Evolutionary conservation across 805 yeast species (phyloP), one percentile per base, ranked within the genome.

Genomic region (Geotrichum ghanense): DNA sequence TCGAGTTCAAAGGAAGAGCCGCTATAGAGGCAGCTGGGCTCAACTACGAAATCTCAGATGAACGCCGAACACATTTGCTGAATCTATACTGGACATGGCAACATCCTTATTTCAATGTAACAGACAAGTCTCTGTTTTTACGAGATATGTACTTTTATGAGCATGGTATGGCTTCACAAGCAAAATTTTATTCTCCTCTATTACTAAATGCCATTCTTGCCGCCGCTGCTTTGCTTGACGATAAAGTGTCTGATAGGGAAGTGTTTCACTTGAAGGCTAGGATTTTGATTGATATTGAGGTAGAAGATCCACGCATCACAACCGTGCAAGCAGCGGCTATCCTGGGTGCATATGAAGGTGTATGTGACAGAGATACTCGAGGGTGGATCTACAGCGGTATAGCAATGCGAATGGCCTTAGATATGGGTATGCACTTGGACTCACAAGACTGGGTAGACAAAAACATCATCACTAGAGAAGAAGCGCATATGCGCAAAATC

Each of bases 311-410:
- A 12, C 40, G 48, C 7, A 48, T 52, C 21, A 52, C 55, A 5
- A 49, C 50, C 16, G 46, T 52, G 5, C 55, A 52, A 25, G 55
- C 53, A 3, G 35, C 51, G 19, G 41, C 49, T 10, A 46, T 52
- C 2, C 41, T 52, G 12, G 53, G 53, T 7, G 49, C 48, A 23
- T 44, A 53, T 20, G 55, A 52, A 39, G 55, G 53, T 3, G 54
- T 53, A 14, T 46, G 43, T 37, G 53, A 53, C 4, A 16, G 53
- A 44, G 46, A 52, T 39, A 47, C 50, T 22, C 43, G 51, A 16
- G 55, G 55, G 4, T 52, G 55, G 55, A 51, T 52, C 3, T 52
- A 52, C 35, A 50, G 53, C 4, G 55, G 55, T 9, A 52, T 52
- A 52, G 55, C 55, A 2, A 49, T 48, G 19, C 22, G 55, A 37